Evolutionary conservation across 2,329 filamentous ascomycete genomes (phyloP), one percentile per base, ranked within the genome.

Genomic region (Thelonectria blattea): DNA sequence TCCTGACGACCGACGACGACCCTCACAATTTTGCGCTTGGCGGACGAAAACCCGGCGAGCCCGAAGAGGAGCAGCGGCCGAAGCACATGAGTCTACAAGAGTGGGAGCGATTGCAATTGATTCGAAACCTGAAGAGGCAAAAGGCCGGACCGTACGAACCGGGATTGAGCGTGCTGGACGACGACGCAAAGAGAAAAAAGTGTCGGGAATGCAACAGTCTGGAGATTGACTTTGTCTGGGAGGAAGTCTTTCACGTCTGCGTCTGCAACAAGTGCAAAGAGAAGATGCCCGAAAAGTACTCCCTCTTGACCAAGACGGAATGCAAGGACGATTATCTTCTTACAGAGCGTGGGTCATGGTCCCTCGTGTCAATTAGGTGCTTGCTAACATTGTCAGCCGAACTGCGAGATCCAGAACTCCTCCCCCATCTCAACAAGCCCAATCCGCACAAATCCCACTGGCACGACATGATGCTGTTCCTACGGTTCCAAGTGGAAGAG

Each of bases 391-490:
- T 39, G 11, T 10, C 65, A 91, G 91, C 93, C 37, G 95, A 99
- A 75, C 84, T 99, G n/a, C 90, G 90, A 69, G 95, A 99, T 71
- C 85, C 88, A 58, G 90, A 93, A 15, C 81, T 99, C 1, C 82
- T 99, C 0, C 94, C 94, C 0, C 93, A 96, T 74, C 83, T 99
- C 9, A 90, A 91, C 55, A 89, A 89, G 34, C 94, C 95, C 1
- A 99, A 99, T 70, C 95, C 95, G 1, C 95, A 97, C 78, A 97
- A 97, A 75, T 88, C 91, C 0, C 93, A 93, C 60, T 99, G 93
- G 92, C 93, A 97, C 75, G 92, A 96, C 80, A 99, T 99, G 95
- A 97, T 97, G 89, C 85, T 99, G 2, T 99, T 95, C 74, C 82
- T 99, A 20, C 90, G 95, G 1, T 96, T 88, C 62, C 95, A 99